phyloP scores from a whole-genome alignment of 1,284 basidiomycete genomes.

The Termitomyces sp. region DNA sequence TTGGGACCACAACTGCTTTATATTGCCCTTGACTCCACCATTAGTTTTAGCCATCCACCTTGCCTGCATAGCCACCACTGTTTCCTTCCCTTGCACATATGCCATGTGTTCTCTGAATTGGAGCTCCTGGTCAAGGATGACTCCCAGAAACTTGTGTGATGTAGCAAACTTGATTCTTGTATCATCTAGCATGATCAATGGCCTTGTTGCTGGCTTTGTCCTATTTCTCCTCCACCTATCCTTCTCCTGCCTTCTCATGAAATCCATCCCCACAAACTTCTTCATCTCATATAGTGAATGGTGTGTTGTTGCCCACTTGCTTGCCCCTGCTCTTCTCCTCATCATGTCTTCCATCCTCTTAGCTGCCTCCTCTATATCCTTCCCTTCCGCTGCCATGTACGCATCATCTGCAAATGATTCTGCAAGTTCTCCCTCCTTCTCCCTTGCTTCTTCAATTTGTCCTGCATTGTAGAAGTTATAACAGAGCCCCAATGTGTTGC shows the following conservation, averaged over 20 bases:
- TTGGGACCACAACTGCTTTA: too few relatives aligned
- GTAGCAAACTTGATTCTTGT: too few relatives aligned
- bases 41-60: too few relatives aligned
- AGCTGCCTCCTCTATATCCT: not conserved
- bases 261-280: conserved; percentile 2
- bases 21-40: too few relatives aligned
- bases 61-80: too few relatives aligned
- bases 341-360: conserved; percentile 1
- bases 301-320: not conserved
- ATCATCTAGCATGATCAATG: too few relatives aligned
- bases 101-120: not conserved
- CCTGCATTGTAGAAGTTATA: conserved; percentile 6
- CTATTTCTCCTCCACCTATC: not conserved
- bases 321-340: not conserved
- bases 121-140: too few relatives aligned
- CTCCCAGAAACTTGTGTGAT: too few relatives aligned
- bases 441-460: not conserved
- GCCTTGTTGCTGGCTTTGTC: too few relatives aligned
- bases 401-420: not conserved
- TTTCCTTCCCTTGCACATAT: not conserved
- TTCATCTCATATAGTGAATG: not conserved
- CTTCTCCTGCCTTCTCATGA: not conserved
- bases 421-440: not conserved
- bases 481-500: conserved; percentile 3
- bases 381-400: not conserved